A percentile compares a stretch with the other conserved stretches of the same genome.
Evolutionary conservation across 352 stramenopile genomes (phyloP).

Genomic region (Elongisporangium prolatum): DNA sequence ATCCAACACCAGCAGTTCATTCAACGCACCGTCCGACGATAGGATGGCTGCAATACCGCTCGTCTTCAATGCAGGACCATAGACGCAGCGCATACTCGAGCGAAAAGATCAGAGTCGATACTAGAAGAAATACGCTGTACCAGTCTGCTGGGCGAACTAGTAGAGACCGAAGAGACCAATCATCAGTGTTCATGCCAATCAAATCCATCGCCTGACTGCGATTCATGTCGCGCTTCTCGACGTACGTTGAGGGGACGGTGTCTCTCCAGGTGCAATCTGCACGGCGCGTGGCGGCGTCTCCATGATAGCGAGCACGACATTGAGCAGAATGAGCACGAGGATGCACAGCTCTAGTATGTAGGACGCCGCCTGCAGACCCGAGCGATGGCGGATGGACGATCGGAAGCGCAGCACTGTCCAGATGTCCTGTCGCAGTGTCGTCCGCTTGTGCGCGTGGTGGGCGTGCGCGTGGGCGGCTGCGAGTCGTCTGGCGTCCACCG

Average conservation of each 20-base stretch:
- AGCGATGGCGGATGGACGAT: slow-evolving; percentile 34
- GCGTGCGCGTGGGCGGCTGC: not conserved
- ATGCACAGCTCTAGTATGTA: slow-evolving; percentile 49
- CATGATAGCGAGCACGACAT: slow-evolving; percentile 52
- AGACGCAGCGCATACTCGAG: slow-evolving; percentile 52
- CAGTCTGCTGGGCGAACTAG: slow-evolving; percentile 18
- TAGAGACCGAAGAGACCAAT: not conserved
- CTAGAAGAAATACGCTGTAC: slow-evolving; percentile 41
- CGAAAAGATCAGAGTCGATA: slow-evolving; percentile 56
- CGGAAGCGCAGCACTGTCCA: slow-evolving; percentile 62
- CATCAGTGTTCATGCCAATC: not conserved
- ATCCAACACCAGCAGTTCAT: not conserved
- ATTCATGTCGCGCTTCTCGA: not conserved
- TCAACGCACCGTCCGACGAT: slow-evolving; percentile 30
- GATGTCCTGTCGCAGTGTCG: slow-evolving; percentile 36
- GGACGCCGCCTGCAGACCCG: slow-evolving; percentile 41
- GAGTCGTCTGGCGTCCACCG: not conserved
- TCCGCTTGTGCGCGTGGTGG: not conserved
- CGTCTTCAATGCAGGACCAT: slow-evolving; percentile 62
- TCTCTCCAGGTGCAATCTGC: slow-evolving; percentile 9
- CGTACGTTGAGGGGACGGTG: not conserved
- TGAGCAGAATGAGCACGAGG: slow-evolving; percentile 51
- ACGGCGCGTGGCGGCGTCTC: slow-evolving; percentile 20
- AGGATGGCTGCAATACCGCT: slow-evolving; percentile 25
- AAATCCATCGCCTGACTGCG: too few relatives aligned